Percentiles rank a stretch among this genome's conserved stretches.
phyloP scores from a whole-genome alignment of 306 rosid genomes.

The Sesbania bispinosa region DNA sequence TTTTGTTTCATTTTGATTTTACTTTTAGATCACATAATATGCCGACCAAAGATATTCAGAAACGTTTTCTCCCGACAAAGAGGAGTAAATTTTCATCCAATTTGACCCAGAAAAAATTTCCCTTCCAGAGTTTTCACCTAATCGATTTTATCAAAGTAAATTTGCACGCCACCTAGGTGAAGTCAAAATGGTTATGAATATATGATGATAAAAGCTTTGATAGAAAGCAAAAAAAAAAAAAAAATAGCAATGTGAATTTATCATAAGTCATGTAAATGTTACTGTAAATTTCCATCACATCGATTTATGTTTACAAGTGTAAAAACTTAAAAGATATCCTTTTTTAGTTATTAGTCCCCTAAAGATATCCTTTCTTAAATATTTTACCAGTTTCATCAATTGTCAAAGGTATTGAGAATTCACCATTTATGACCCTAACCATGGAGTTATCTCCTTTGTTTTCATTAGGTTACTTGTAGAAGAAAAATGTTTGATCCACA shows the following conservation, averaged over 20 bases:
- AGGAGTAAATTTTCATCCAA: not conserved
- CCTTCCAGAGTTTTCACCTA: constrained; percentile 1
- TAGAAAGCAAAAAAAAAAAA: not conserved
- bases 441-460: not conserved
- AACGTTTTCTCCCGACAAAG: not conserved
- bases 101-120: not conserved
- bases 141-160: not conserved
- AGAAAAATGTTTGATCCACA: no score
- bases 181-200: not conserved
- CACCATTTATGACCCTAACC: not conserved
- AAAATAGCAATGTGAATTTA: not conserved
- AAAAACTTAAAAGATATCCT: not conserved
- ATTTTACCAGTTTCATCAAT: not conserved
- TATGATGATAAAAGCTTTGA: not conserved
- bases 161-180: not conserved
- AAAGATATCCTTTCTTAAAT: not conserved
- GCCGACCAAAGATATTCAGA: not conserved
- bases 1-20: not conserved
- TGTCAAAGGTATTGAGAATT: not conserved
- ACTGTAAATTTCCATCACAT: not conserved
- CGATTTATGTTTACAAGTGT: not conserved
- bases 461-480: not conserved
- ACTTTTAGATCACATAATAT: not conserved
- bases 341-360: not conserved
- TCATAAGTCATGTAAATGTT: not conserved